Conservation (phyloP, 805 yeast genomes). For the Wickerhamiella sergipiensis region DNA sequence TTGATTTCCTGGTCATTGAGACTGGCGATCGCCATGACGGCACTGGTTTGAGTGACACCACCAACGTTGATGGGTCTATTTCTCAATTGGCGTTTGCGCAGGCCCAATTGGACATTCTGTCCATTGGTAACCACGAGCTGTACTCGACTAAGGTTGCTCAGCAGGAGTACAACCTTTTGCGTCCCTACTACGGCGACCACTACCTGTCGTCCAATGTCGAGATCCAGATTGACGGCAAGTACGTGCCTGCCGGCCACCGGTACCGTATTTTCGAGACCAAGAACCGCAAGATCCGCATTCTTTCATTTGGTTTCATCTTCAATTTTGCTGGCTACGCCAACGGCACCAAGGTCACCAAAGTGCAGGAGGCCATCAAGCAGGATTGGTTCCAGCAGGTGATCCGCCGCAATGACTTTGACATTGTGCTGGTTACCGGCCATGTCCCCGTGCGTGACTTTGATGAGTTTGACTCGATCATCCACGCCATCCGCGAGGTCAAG, state of each 20-base stretch:
- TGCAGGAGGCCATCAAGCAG: slow-evolving; percentile 38
- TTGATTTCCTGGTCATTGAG: slow-evolving; percentile 64
- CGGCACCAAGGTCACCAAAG: slow-evolving; percentile 50
- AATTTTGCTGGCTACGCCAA: slow-evolving; percentile 51
- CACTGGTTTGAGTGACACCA: slow-evolving; percentile 74
- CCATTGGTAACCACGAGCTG: slow-evolving; percentile 86
- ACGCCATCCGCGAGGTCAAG: slow-evolving; percentile 38
- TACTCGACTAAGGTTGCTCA: slow-evolving; percentile 53
- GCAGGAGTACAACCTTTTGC: slow-evolving; percentile 51
- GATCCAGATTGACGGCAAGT: slow-evolving; percentile 24
- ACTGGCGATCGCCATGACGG: slow-evolving; percentile 95
- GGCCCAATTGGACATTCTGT: slow-evolving; percentile 59
- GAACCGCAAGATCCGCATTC: slow-evolving; percentile 34
- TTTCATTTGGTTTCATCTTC: slow-evolving; percentile 70
- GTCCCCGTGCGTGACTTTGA: slow-evolving; percentile 53
- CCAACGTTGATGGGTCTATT: slow-evolving; percentile 55
- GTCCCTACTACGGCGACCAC: slow-evolving; percentile 39
- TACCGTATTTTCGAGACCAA: slow-evolving; percentile 57
- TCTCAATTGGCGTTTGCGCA: slow-evolving; percentile 49
- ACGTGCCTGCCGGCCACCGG: slow-evolving; percentile 55
- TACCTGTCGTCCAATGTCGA: slow-evolving; percentile 41
- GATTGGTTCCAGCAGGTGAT: slow-evolving; percentile 50
- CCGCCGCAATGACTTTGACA: slow-evolving; percentile 37
- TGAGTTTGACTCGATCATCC: slow-evolving; percentile 38
- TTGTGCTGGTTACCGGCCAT: slow-evolving; percentile 65